These are phyloP conservation scores for Coemansia sp. DNA, from an alignment of 371 early-diverging fungal genomes.

Conservation along the genomic window DNA sequence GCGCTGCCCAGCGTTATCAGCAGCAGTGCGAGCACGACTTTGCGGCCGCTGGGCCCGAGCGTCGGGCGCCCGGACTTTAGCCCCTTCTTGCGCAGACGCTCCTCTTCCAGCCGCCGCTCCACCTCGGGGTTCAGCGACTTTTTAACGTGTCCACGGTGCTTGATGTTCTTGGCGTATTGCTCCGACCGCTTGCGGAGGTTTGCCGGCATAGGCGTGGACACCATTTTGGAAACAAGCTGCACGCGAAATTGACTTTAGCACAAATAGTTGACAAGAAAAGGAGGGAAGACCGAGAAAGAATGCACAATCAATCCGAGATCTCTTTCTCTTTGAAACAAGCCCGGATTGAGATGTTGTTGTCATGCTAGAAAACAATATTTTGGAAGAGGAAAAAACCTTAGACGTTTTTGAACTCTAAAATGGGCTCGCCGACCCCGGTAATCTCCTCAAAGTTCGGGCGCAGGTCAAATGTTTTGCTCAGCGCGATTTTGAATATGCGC, in stretches of 20 bases:
- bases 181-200: slow-evolving; percentile 48
- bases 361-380: not conserved
- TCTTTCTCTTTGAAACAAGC: not conserved
- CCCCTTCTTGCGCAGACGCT: slow-evolving; percentile 41
- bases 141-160: slow-evolving; percentile 46
- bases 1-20: slow-evolving; percentile 27
- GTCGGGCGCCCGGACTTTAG: slow-evolving; percentile 16
- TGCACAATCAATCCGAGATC: not conserved
- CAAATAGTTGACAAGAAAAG: not conserved
- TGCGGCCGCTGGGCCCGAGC: slow-evolving; percentile 22
- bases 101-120: slow-evolving; percentile 34
- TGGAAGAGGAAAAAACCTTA: not conserved
- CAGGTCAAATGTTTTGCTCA: slow-evolving; percentile 92
- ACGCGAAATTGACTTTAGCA: no score
- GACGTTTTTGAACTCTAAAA: slow-evolving; percentile 53
- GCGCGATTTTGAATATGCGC: slow-evolving; percentile 94
- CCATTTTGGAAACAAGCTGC: slow-evolving; percentile 10
- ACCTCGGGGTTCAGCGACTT: slow-evolving; percentile 43
- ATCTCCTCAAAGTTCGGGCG: slow-evolving; percentile 91
- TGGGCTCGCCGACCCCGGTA: slow-evolving; percentile 86
- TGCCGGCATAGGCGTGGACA: slow-evolving; percentile 47
- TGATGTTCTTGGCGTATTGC: slow-evolving; percentile 39
- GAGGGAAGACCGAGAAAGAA: not conserved
- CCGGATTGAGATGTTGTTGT: not conserved
- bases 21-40: slow-evolving; percentile 19